A percentile compares a stretch with the other conserved stretches of the same genome.
These are phyloP conservation scores for Xerocomellus dryophilus DNA, from an alignment of 768 basidiomycete species.

Conservation along the genomic window DNA sequence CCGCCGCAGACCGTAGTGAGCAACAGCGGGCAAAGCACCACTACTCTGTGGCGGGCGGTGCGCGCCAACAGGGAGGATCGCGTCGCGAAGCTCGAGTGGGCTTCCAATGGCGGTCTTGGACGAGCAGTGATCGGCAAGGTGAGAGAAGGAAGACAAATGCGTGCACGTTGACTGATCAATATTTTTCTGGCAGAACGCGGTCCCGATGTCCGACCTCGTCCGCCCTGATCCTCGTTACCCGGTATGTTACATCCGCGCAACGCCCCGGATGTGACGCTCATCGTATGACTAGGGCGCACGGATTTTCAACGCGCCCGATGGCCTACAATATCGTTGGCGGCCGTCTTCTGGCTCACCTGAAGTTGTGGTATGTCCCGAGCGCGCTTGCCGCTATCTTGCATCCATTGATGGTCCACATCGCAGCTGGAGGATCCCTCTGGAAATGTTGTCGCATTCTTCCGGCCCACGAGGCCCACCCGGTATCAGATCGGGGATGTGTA, in stretches of 20 bases:
- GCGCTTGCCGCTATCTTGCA: constrained; percentile 1
- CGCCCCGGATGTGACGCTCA: constrained; percentile 14
- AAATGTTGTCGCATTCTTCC: constrained; percentile 75
- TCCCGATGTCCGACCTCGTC: constrained; percentile 82
- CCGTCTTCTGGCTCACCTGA: constrained; percentile 59
- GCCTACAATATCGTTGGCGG: constrained; percentile 76
- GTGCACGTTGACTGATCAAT: constrained; percentile 26
- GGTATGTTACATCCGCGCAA: constrained; percentile 40
- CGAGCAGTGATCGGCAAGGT: constrained; percentile 87
- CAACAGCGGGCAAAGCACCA: constrained; percentile 64
- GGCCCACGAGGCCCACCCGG: constrained; percentile 70
- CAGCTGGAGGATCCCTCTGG: constrained; percentile 73
- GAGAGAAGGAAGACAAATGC: constrained; percentile 17
- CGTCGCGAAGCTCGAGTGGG: constrained; percentile 86
- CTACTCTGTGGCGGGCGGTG: constrained; percentile 77
- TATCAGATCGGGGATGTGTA: constrained; percentile 86
- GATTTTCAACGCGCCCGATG: constrained; percentile 80
- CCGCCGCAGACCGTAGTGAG: constrained; percentile 56
- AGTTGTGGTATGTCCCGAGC: constrained; percentile 48
- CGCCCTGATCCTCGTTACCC: constrained; percentile 60
- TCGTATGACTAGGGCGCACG: constrained; percentile 49
- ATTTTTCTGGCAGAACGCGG: constrained; percentile 52
- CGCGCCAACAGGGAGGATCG: constrained; percentile 85
- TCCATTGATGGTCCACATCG: constrained; percentile 9
- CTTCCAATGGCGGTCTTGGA: constrained; percentile 76